Conservation (phyloP, 2,329 filamentous ascomycete species). For the Aspergillus transmontanensis region DNA sequence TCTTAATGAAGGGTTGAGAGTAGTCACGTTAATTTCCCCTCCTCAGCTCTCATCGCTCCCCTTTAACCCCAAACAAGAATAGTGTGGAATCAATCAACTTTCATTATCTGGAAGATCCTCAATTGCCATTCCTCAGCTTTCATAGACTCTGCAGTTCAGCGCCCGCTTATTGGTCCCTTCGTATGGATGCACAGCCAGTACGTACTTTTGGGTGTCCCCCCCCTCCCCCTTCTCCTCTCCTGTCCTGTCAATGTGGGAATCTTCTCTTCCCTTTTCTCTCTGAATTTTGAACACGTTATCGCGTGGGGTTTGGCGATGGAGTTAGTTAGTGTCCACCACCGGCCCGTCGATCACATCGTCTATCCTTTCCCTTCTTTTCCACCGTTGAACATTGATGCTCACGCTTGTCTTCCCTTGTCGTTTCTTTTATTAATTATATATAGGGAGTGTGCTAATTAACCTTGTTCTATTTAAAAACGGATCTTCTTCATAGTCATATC, state of each 20-base stretch:
- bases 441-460: background rate
- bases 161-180: background rate
- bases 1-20: background rate
- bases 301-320: conserved; percentile 9
- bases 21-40: background rate
- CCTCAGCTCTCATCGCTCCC: background rate
- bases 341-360: conserved; percentile 5
- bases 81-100: background rate
- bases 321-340: background rate
- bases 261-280: background rate
- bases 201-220: background rate
- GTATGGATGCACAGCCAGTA: background rate
- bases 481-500: background rate
- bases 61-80: background rate
- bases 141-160: background rate
- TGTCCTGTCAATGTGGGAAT: background rate
- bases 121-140: background rate
- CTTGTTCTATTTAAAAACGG: background rate
- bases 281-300: conserved; percentile 10
- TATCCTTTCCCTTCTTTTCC: background rate
- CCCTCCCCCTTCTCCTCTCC: background rate
- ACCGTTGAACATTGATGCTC: background rate
- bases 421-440: background rate
- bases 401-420: background rate
- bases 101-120: background rate